These are phyloP conservation scores for Ascochyta koolunga DNA, from an alignment of 2,329 filamentous ascomycete species.

Conservation along the genomic window DNA sequence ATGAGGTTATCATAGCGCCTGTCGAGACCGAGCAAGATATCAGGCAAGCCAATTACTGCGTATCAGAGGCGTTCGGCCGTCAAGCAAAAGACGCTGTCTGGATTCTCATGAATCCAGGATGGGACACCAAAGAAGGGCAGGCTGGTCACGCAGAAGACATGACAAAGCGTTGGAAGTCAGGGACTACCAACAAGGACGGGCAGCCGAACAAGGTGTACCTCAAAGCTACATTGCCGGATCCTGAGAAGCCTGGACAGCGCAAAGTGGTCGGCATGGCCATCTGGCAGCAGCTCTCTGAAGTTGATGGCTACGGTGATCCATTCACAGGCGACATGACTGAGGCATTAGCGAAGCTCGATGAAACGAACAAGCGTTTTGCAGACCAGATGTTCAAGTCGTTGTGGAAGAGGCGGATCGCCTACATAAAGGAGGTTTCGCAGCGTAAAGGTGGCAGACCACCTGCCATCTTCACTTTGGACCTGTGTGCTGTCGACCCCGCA, in stretches of 20 bases:
- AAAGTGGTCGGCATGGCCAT: conserved; percentile 60
- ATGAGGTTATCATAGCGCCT: conserved; percentile 23
- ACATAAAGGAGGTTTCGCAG: conserved; percentile 50
- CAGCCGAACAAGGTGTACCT: conserved; percentile 59
- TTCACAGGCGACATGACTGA: conserved; percentile 34
- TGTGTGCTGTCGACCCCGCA: conserved; percentile 57
- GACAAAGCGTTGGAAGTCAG: conserved; percentile 51
- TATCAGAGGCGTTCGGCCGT: conserved; percentile 55
- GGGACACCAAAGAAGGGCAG: conserved; percentile 58
- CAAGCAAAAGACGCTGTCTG: conserved; percentile 61
- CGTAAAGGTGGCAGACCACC: conserved; percentile 41
- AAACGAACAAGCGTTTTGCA: conserved; percentile 55
- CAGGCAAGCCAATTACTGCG: conserved; percentile 38
- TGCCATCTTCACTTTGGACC: conserved; percentile 56
- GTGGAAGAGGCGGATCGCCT: conserved; percentile 43
- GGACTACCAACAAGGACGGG: conserved; percentile 52
- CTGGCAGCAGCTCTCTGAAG: conserved; percentile 60
- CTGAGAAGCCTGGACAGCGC: conserved; percentile 30
- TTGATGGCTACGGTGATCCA: conserved; percentile 56
- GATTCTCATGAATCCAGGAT: conserved; percentile 60
- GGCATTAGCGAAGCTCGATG: conserved; percentile 46
- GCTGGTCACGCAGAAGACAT: conserved; percentile 47
- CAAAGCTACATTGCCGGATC: conserved; percentile 57
- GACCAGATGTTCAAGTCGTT: conserved; percentile 55
- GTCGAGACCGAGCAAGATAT: conserved; percentile 34